Evolutionary conservation across 2,329 filamentous ascomycete species (phyloP).

Genomic region (Zymoseptoria passerinii): DNA sequence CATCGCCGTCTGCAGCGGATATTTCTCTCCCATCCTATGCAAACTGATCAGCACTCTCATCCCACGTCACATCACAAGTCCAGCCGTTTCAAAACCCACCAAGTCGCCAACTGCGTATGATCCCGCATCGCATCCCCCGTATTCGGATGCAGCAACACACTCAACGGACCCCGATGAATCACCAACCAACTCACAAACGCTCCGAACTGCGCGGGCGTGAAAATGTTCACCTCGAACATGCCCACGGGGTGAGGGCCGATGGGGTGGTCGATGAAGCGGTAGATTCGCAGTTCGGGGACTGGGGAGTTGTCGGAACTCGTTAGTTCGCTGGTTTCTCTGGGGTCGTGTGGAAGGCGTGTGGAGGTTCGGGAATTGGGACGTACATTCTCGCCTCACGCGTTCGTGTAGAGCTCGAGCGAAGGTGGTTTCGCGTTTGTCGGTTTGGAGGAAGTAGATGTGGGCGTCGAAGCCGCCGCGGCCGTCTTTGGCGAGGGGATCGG

Average conservation of each 20-base stretch:
- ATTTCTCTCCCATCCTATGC: conserved; percentile 51
- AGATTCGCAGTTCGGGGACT: conserved; percentile 82
- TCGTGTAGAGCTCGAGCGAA: conserved; percentile 69
- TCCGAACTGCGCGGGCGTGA: conserved; percentile 76
- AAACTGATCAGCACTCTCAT: neutral
- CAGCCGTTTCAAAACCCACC: no score
- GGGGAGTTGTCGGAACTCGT: neutral
- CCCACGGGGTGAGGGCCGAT: conserved; percentile 73
- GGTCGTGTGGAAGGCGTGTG: neutral
- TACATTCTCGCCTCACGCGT: conserved; percentile 72
- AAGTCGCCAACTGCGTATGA: conserved; percentile 61
- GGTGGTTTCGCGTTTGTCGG: conserved; percentile 51
- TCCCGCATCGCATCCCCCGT: conserved; percentile 57
- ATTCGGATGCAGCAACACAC: conserved; percentile 75
- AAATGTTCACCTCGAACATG: conserved; percentile 91
- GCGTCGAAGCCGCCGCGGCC: conserved; percentile 69
- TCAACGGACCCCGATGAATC: conserved; percentile 71
- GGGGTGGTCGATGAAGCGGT: conserved; percentile 66
- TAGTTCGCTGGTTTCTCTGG: neutral
- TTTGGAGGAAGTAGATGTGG: conserved; percentile 72
- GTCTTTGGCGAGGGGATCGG: conserved; percentile 58
- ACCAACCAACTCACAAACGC: conserved; percentile 81
- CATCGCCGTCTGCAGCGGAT: conserved; percentile 51
- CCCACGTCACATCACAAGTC: neutral
- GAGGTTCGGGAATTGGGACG: neutral